phyloP scores from a whole-genome alignment of 345 rosid genomes.

The Rhizophora mangle region DNA sequence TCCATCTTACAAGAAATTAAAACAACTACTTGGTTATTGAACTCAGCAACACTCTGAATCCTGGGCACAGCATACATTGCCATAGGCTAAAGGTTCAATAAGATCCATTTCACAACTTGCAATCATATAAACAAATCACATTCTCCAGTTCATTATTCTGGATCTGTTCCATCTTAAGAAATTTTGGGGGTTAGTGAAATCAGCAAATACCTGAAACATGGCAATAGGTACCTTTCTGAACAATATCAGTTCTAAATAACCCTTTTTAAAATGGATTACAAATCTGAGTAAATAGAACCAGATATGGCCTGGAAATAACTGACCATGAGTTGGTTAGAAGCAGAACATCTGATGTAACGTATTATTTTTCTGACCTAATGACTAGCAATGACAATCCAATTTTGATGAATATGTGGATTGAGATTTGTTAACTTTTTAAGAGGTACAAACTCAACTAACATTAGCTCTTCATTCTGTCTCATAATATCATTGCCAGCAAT shows the following conservation, averaged over 20 bases:
- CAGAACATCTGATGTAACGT: too few relatives aligned
- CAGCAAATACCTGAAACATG: constrained; percentile 67
- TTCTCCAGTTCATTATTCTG: constrained; percentile 6
- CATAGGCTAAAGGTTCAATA: constrained; percentile 81
- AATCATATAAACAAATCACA: constrained; percentile 7
- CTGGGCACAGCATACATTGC: constrained; percentile 57
- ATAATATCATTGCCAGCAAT: too few relatives aligned
- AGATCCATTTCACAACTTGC: constrained; percentile 88
- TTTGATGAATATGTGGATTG: too few relatives aligned
- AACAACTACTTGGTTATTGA: constrained; percentile 41
- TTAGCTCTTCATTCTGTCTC: too few relatives aligned
- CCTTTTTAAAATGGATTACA: constrained; percentile 32
- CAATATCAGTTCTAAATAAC: constrained; percentile 72
- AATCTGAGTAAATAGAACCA: too few relatives aligned
- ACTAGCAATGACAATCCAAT: too few relatives aligned
- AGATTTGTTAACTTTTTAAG: too few relatives aligned
- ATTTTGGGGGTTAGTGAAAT: not conserved
- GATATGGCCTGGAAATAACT: too few relatives aligned
- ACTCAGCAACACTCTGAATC: constrained; percentile 79
- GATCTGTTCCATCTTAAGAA: constrained; percentile 1
- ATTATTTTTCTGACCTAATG: too few relatives aligned
- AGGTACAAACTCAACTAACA: too few relatives aligned
- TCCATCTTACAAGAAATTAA: not conserved
- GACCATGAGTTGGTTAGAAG: too few relatives aligned
- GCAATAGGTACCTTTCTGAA: constrained; percentile 80